phyloP scores from a whole-genome alignment of 2,329 filamentous ascomycete species.

The Thielaviopsis populi region DNA sequence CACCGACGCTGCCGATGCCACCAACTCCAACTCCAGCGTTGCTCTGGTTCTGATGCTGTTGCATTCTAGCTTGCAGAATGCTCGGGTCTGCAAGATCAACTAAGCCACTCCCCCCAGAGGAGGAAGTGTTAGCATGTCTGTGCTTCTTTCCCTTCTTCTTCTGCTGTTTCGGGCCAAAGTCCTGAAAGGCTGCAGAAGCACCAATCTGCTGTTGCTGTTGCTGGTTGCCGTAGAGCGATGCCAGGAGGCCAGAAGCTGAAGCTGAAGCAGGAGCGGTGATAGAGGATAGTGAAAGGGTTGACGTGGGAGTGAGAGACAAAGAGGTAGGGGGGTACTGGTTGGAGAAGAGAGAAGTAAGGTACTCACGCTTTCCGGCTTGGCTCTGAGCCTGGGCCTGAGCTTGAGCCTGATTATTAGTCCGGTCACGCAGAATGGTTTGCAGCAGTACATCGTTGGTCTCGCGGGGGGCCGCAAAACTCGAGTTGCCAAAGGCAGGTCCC shows the following conservation, averaged over 20 bases:
- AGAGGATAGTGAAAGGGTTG: conserved; percentile 71
- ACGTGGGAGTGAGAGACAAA: conserved; percentile 77
- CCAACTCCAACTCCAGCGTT: conserved; percentile 45
- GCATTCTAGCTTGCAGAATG: conserved; percentile 96
- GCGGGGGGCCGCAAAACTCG: conserved; percentile 55
- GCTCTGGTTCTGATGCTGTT: conserved; percentile 62
- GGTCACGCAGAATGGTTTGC: conserved; percentile 64
- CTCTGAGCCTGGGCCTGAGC: conserved; percentile 36
- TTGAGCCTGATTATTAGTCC: conserved; percentile 38
- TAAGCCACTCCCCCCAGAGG: conserved; percentile 96
- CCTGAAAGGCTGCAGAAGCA: conserved; percentile 63
- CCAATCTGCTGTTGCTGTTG: conserved; percentile 20
- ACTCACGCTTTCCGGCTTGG: conserved; percentile 78
- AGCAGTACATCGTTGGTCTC: conserved; percentile 58
- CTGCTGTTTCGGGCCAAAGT: conserved; percentile 90
- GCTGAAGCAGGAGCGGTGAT: conserved; percentile 68
- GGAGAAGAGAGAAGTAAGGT: conserved; percentile 82
- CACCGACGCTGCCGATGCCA: conserved; percentile 15
- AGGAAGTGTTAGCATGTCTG: conserved; percentile 99
- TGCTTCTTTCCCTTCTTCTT: conserved; percentile 99
- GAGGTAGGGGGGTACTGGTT: conserved; percentile 73
- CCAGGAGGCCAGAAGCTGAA: conserved; percentile 81
- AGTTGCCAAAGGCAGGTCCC: conserved; percentile 64
- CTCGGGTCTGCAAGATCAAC: conserved; percentile 99
- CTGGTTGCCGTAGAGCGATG: conserved; percentile 79